Evolutionary conservation across 371 early-diverging fungal genomes (phyloP), one percentile per base, ranked within the genome.

Genomic region (Mucor saturninus): DNA sequence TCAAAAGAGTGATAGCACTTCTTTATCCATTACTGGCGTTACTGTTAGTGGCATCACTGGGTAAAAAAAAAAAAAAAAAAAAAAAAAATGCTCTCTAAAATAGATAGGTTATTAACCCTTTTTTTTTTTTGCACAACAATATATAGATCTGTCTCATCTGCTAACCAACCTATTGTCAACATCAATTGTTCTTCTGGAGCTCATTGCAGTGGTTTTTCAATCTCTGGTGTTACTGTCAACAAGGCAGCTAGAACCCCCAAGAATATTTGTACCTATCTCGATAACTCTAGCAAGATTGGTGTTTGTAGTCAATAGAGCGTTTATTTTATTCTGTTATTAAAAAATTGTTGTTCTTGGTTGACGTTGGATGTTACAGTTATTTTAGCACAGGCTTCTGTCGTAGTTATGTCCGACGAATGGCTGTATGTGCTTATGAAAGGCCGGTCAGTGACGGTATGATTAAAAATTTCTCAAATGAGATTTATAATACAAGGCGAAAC

Each of bases 111-210:
- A 1, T 35, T 8, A 35, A 35, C 4, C 10, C 38, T 11, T 32
- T 26, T 38, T 39, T 30, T 32, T 3, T 5, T 5, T 35, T 26
- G 2, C 14, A 2, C n/a, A 13, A 10, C 35, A 7, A 2, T 8
- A 9, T 40, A 9, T 59, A 61, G 62, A 28, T 62, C 67, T 56
- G 53, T 43, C 21, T 50, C 67, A 30, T 32, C 38, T 28, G 14
- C 53, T 2, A 58, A 59, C 26, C 49, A 56, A 1, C 75, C 75
- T 3, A 56, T 69, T 15, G 13, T 75, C 51, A 72, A 21, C 51
- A 43, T 75, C 52, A 72, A 71, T 50, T 74, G 75, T 29, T 74
- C 75, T 14, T 54, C 55, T 28, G 53, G 51, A 4, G 61, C 70
- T 3, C 75, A 67, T 35, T 75, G 75, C 43, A 57, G 61, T 15